Percentiles rank a stretch among this genome's conserved stretches.
Evolutionary conservation across 345 rosid species (phyloP).

Genomic region (Hibiscus mutabilis): DNA sequence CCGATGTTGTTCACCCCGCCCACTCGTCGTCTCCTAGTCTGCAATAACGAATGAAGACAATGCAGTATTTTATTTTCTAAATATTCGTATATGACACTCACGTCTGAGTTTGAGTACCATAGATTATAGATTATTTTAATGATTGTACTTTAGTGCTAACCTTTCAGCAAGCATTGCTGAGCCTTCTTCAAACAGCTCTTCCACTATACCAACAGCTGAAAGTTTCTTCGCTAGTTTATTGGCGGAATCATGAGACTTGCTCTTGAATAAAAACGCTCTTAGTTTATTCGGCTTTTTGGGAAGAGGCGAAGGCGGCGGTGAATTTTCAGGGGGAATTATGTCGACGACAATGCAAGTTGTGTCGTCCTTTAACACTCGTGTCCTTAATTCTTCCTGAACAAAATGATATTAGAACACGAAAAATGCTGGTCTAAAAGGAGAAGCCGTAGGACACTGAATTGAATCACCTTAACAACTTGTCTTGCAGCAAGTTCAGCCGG

Average conservation of each 20-base stretch:
- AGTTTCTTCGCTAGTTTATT: conserved; percentile 57
- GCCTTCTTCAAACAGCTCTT: conserved; percentile 94
- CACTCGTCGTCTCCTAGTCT: conserved; percentile 57
- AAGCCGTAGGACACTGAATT: background rate
- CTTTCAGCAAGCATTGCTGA: conserved; percentile 93
- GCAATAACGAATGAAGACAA: conserved; percentile 12
- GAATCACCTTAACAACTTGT: conserved; percentile 80
- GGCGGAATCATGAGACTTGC: conserved; percentile 43
- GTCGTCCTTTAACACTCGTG: conserved; percentile 82
- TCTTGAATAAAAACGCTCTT: conserved; percentile 49
- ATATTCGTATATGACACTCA: background rate
- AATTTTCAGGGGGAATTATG: conserved; percentile 69
- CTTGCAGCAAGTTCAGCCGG: conserved; percentile 86
- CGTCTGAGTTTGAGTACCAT: background rate
- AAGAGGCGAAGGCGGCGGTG: conserved; percentile 27
- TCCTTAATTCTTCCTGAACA: conserved; percentile 69
- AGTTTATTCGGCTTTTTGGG: conserved; percentile 56
- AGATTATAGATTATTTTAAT: too few relatives aligned
- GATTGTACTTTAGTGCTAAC: conserved; percentile 25
- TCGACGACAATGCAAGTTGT: conserved; percentile 89
- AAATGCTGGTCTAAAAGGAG: background rate
- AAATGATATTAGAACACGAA: background rate
- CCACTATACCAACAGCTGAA: conserved; percentile 64
- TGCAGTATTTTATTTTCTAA: background rate
- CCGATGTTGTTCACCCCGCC: conserved; percentile 36